These are phyloP conservation scores for Antrodiella citrinella DNA, from an alignment of 768 basidiomycete genomes.

Conservation along the genomic window DNA sequence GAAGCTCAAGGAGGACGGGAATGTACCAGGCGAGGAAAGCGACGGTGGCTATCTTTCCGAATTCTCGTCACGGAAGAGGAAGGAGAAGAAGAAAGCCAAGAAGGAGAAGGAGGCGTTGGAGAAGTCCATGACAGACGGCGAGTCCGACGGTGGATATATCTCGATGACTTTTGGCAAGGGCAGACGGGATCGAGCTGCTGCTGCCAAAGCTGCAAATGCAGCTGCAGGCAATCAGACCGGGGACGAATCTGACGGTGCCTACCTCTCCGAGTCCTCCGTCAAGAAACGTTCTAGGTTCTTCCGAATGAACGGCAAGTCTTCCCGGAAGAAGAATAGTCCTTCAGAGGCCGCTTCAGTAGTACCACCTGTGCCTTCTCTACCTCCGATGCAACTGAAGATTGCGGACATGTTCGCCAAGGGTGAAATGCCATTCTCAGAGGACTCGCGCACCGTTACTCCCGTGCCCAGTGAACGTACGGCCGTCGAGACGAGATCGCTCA, in stretches of 20 bases:
- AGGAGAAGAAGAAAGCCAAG: slow-evolving; percentile 21
- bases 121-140: slow-evolving; percentile 19
- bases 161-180: slow-evolving; percentile 13
- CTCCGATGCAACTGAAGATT: slow-evolving; percentile 4
- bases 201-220: slow-evolving; percentile 12
- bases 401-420: slow-evolving; percentile 3
- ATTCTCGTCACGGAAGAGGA: slow-evolving; percentile 13
- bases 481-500: background rate
- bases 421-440: background rate
- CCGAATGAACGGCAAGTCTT: slow-evolving; percentile 14
- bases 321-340: slow-evolving; percentile 8
- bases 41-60: slow-evolving; percentile 23
- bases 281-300: slow-evolving; percentile 23
- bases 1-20: slow-evolving; percentile 17
- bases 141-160: slow-evolving; percentile 24
- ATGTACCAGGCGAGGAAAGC: slow-evolving; percentile 26
- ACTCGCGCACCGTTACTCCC: background rate
- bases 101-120: slow-evolving; percentile 17
- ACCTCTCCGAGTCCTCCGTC: slow-evolving; percentile 21
- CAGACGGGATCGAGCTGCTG: slow-evolving; percentile 9
- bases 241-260: slow-evolving; percentile 25
- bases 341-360: slow-evolving; percentile 3
- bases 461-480: background rate
- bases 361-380: slow-evolving; percentile 9
- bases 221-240: slow-evolving; percentile 10